Evolutionary conservation across 495 filamentous ascomycete species (phyloP), one percentile per base, ranked within the genome.

Genomic region (Aspergillus homomorphus): DNA sequence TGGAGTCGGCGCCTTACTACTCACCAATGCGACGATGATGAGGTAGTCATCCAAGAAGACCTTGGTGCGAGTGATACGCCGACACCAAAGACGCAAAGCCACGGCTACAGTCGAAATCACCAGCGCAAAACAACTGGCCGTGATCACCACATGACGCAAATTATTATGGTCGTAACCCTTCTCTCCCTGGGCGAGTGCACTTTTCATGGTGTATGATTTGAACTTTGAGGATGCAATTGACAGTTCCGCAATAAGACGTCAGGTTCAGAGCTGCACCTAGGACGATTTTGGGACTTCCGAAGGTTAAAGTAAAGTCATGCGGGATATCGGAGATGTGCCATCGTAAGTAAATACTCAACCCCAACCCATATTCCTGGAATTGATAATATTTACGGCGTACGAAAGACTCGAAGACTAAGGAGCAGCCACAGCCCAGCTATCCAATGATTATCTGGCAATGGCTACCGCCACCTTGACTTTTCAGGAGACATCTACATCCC

Each of bases 1-100:
- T 38, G 6, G 7, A 14, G 12, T 14, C 33, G 15, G 28, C 18
- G 20, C 18, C 8, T 45, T 19, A 21, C 1, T 33, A 43, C 58
- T 16, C 38, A 63, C 61, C 21, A 63, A 20, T 1, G 61, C 61
- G 0, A 43, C 41, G 3, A 63, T 48, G 19, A 63, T 63, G 9
- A 63, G 26, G 23, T 59, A 63, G 57, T 63, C 61, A 45, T 63
- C 61, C 18, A 63, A 26, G 24, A 63, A 63, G 18, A 50, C 55
- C 51, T 57, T 59, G 16, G 56, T 63, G 45, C 33, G 45, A 8
- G 53, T 59, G 26, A 63, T 56, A 24, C 22, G 19, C 12, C 61
- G 30, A 24, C 56, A 63, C 16, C 59, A 18, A 7, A 59, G 48
- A 10, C 61, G 61, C 24, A 63, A 18, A 2, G 48, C n/a, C 1